Evolutionary conservation across 2,329 filamentous ascomycete species (phyloP).

Genomic region (Beauveria brongniartii): DNA sequence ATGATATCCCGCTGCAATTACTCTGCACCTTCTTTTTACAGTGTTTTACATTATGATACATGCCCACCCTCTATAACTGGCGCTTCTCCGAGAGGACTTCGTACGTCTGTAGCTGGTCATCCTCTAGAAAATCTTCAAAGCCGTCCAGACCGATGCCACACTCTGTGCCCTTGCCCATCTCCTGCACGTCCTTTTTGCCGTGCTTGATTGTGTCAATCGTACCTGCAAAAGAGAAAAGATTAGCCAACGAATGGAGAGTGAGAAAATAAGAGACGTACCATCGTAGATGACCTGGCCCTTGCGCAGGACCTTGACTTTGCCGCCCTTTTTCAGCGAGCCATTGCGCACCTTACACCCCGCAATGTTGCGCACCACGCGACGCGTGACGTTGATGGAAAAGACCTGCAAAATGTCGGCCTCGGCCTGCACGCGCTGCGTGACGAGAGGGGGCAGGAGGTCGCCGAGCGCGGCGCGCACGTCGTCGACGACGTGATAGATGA

Average conservation of each 20-base stretch:
- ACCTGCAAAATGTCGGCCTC: slow-evolving; percentile 80
- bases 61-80: slow-evolving; percentile 30
- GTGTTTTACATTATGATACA: slow-evolving; percentile 5
- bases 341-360: slow-evolving; percentile 86
- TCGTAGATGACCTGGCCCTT: slow-evolving; percentile 66
- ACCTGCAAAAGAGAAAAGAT: slow-evolving; percentile 41
- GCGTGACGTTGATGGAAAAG: slow-evolving; percentile 76
- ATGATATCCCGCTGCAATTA: not conserved
- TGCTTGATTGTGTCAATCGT: slow-evolving; percentile 76
- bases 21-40: not conserved
- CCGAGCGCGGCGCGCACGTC: slow-evolving; percentile 62
- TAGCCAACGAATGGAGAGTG: slow-evolving; percentile 2
- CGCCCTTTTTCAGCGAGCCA: slow-evolving; percentile 57
- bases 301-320: slow-evolving; percentile 64
- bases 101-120: slow-evolving; percentile 83
- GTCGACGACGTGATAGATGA: slow-evolving; percentile 76
- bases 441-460: slow-evolving; percentile 56
- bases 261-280: slow-evolving; percentile 48
- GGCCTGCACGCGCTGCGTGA: slow-evolving; percentile 66
- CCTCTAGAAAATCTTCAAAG: slow-evolving; percentile 70
- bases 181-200: slow-evolving; percentile 80
- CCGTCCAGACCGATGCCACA: slow-evolving; percentile 80
- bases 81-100: slow-evolving; percentile 71
- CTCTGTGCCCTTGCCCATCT: slow-evolving; percentile 89
- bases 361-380: slow-evolving; percentile 62